Base-by-base conservation (phyloP, 2,329 filamentous ascomycete genomes). In the Pseudogymnoascus sp. region DNA sequence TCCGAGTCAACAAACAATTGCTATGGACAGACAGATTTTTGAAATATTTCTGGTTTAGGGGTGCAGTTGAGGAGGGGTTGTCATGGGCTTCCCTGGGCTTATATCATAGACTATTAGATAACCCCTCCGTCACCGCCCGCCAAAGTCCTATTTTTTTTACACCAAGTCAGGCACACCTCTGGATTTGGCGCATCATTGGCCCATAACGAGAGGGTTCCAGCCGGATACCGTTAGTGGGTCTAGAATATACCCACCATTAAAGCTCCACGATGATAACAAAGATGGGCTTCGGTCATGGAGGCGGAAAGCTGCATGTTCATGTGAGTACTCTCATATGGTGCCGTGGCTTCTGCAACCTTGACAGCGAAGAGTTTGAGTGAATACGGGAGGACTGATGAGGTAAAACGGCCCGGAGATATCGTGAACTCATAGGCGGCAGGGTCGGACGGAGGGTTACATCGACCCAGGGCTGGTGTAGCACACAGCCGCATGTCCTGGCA, bases 181-280 rank as follows among this genome's bases (percentile, higher is more conserved):
- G 41, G 41, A 48, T 48, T 48, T 4, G 23, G 23, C n/a, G 8
- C 41, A 18, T 48, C n/a, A 48, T 48, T 48, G 41, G 41, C 41
- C 13, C n/a, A 48, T 30, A 28, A 7, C 5, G 41, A 30, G 41
- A 48, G 41, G 41, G 41, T 48, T 48, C 41, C 41, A 48, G 41
- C 23, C 41, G 41, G 41, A 48, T 48, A n/a, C 23, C 23, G 41
- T 48, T 48, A 48, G 41, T 48, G 41, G 41, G 41, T 48, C 23
- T 21, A 12, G 19, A 39, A 41, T 41, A 23, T 39, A 48, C 41
- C 39, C 41, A 39, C 37, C 37, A 48, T 30, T 18, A 4, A 13
- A 28, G 41, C 23, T 28, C 23, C 41, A 48, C 41, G 41, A 28
- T 9, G 41, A 48, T 48, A 48, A 48, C 41, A n/a, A 48, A 2